Conservation (phyloP, 2,329 filamentous ascomycete genomes). For the Pyricularia pennisetigena region DNA sequence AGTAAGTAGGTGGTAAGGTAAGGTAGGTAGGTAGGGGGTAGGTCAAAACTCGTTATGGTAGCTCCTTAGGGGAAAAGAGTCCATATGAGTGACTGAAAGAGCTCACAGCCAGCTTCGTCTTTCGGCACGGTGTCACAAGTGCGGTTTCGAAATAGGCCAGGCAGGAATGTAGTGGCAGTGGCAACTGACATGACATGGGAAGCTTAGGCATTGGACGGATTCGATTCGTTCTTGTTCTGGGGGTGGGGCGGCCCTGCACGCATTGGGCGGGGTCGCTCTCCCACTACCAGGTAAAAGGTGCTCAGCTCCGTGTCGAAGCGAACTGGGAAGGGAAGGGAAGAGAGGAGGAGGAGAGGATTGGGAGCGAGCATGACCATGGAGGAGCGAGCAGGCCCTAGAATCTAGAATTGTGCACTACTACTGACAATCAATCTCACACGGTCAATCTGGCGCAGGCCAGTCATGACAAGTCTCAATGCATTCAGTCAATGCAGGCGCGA, state of each 20-base stretch:
- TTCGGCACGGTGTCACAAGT: constrained; percentile 27
- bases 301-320: not conserved
- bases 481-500: not conserved
- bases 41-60: constrained; percentile 23
- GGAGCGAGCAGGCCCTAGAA: not conserved
- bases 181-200: constrained; percentile 1
- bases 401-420: not conserved
- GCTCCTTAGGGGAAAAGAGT: not conserved
- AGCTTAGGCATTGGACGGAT: not conserved
- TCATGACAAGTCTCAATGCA: constrained; percentile 1
- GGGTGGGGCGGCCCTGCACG: not conserved
- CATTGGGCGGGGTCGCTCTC: not conserved
- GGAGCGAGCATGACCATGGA: not conserved
- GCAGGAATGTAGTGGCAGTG: constrained; percentile 5
- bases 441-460: not conserved
- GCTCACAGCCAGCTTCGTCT: not conserved
- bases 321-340: not conserved
- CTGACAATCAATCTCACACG: not conserved
- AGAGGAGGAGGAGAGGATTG: not conserved
- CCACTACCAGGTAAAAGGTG: not conserved
- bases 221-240: not conserved
- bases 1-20: constrained; percentile 9
- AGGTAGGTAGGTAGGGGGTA: constrained; percentile 16
- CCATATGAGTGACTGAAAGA: not conserved
- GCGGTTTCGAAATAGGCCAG: constrained; percentile 28